Base-by-base conservation (phyloP, 768 basidiomycete species). In the Termitomyces heimii region DNA sequence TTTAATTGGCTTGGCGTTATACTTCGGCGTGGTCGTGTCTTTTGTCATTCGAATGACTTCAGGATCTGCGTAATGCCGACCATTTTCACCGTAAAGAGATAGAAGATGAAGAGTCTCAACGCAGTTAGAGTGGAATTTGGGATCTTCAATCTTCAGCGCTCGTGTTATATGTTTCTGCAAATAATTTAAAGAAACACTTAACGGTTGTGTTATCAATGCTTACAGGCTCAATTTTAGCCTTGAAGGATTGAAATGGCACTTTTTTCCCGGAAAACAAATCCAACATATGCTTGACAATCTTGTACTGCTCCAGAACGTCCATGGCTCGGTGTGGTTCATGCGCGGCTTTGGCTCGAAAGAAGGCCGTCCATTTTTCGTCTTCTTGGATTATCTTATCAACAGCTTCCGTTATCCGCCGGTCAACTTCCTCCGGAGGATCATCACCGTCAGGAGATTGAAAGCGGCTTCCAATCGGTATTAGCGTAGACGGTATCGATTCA, bases 71-170 rank as follows among this genome's bases (percentile, higher is more conserved):
- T 68, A 71, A 29, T 77, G 76, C 26, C 66, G 69, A 6, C 85
- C 86, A 9, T 76, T 67, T 29, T 77, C 75, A 3, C 88, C 88
- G 62, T 88, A 89, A 53, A 80, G 68, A 18, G 63, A 66, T 42
- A 86, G 67, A 37, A 89, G 78, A 10, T 55, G 47, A 48, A 83
- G 67, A 6, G 79, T 82, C 61, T 83, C 83, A 16, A 70, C 68
- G 65, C 82, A 83, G 29, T 75, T 74, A 10, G 73, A 64, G 2
- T 76, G 74, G 73, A 78, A 84, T 26, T 67, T 65, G 5, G 61
- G 59, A 39, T 70, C 64, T 34, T 77, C 71, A 16, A 85, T 65
- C 20, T 72, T 71, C 50, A 89, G 70, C 8, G 82, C 82, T 39
- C 66, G 70, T 64, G 79, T 70, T 28, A 89, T 75, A 56, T 89